Evolutionary conservation across 768 basidiomycete genomes (phyloP).

Genomic region (Dendrothele bispora): DNA sequence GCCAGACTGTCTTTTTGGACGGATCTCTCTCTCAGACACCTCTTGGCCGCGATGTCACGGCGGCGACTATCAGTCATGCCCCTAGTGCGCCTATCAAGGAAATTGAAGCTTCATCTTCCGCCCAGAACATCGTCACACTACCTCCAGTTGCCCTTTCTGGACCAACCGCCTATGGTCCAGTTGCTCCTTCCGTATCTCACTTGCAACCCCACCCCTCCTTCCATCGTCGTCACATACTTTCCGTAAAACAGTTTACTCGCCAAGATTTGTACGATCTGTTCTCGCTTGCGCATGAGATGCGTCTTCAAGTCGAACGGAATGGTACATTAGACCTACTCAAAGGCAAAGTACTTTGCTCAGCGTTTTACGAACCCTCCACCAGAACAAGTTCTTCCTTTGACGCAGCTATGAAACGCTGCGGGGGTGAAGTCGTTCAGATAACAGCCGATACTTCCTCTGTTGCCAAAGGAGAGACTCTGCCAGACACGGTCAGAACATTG

Average conservation of each 20-base stretch:
- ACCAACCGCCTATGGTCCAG: constrained; percentile 27
- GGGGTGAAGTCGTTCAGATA: constrained; percentile 91
- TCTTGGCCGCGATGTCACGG: constrained; percentile 73
- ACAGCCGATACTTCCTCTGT: constrained; percentile 83
- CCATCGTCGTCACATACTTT: constrained; percentile 90
- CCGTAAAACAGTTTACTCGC: constrained; percentile 90
- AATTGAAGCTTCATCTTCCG: constrained; percentile 15
- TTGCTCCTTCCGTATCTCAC: constrained; percentile 23
- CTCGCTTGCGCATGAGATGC: constrained; percentile 95
- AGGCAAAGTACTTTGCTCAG: constrained; percentile 85
- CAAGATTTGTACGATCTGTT: constrained; percentile 93
- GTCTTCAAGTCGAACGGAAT: constrained; percentile 89
- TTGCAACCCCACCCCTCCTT: constrained; percentile 78
- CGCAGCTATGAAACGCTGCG: constrained; percentile 97
- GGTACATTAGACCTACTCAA: constrained; percentile 86
- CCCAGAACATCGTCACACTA: constrained; percentile 11
- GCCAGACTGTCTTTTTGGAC: constrained; percentile 87
- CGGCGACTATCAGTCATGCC: constrained; percentile 49
- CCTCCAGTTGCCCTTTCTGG: constrained; percentile 16
- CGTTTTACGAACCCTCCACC: constrained; percentile 98
- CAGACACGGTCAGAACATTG: constrained; percentile 91
- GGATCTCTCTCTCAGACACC: constrained; percentile 64
- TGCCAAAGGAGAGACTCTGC: constrained; percentile 88
- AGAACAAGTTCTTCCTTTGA: constrained; percentile 96
- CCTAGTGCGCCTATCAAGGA: constrained; percentile 11